Base-by-base conservation (phyloP, 164 flowering plant genomes). In the Taxillus chinensis region DNA sequence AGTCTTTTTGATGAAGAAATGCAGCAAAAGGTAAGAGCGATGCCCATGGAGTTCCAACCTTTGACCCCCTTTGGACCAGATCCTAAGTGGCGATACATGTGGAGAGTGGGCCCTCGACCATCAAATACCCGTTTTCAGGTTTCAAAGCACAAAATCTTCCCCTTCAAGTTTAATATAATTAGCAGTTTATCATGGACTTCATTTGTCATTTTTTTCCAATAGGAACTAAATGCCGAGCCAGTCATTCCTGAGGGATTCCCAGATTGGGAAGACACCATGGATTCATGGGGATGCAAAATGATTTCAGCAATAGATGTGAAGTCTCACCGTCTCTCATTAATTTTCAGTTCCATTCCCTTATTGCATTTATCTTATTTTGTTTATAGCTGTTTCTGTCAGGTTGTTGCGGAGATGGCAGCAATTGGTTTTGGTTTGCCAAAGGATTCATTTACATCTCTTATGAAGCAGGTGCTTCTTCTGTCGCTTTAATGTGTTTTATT, bases 81-180 rank as follows among this genome's bases (percentile, higher is more conserved):
- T 69, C 92, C 76, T 49, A 93, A 93, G 66, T 93, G 99, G 97
- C 82, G 99, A 45, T 93, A 90, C 78, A 86, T 93, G 97, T 93
- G 99, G 97, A 86, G 99, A 73, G 78, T 83, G 39, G 99, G 97
- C 64, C 86, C 99, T 62, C 86, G 99, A 17, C 99, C 97, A 59
- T 74, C 79, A 37, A 78, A 76, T 55, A 93, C 97, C 50, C 79
- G 79, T 50, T 93, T 90, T 69, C 79, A 86, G 96, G 98, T 92
- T 5, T 59, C 41, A 52, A 12, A 10, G 16, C 63, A 38, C 61
- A 9, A 27, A 27, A 2, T 65, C 11, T 50, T 66, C 63, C 53
- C 40, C 62, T 43, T 55, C 27, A 45, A 7, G 43, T 15, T 13
- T 46, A 27, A 5, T 59, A 2, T 11, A 43, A 6, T 54, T 52